Evolutionary conservation across 495 filamentous ascomycete species (phyloP).

Genomic region (Annulohypoxylon stygium): DNA sequence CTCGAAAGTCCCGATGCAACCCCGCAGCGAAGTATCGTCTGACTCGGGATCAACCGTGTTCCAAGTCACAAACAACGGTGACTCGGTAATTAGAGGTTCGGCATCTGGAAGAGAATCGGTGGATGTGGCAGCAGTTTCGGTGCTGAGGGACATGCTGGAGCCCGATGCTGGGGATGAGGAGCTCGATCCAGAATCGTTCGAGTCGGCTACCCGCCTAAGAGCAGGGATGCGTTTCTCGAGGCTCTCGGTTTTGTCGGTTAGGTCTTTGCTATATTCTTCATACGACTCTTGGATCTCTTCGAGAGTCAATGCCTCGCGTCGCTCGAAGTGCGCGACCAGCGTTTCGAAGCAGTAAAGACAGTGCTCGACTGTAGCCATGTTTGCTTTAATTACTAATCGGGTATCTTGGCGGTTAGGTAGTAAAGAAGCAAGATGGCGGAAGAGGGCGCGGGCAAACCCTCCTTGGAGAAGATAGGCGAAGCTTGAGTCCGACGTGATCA

Average conservation of each 20-base stretch:
- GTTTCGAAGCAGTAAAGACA: slow-evolving; percentile 94
- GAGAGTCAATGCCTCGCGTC: slow-evolving; percentile 65
- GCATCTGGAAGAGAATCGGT: slow-evolving; percentile 40
- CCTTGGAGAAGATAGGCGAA: slow-evolving; percentile 2
- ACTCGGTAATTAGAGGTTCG: slow-evolving; percentile 51
- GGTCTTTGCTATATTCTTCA: slow-evolving; percentile 63
- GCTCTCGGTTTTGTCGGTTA: slow-evolving; percentile 38
- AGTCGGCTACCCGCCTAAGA: slow-evolving; percentile 53
- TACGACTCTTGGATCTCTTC: slow-evolving; percentile 78
- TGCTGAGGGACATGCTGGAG: slow-evolving; percentile 51
- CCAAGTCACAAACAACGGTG: slow-evolving; percentile 96
- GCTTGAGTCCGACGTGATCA: not conserved
- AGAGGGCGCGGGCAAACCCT: not conserved
- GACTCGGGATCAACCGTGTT: slow-evolving; percentile 74
- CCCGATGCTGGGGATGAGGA: slow-evolving; percentile 51
- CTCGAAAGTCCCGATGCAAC: slow-evolving; percentile 98
- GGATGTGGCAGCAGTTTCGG: slow-evolving; percentile 48
- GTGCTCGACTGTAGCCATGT: slow-evolving; percentile 85
- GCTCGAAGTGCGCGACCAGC: slow-evolving; percentile 68
- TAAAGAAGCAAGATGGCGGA: not conserved
- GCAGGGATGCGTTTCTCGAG: slow-evolving; percentile 57
- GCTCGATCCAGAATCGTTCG: slow-evolving; percentile 48
- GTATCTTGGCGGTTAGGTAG: slow-evolving; percentile 2
- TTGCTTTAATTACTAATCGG: slow-evolving; percentile 20
- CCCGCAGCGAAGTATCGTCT: slow-evolving; percentile 76